phyloP scores from a whole-genome alignment of 2,329 filamentous ascomycete genomes.

The Beauveria varroae region DNA sequence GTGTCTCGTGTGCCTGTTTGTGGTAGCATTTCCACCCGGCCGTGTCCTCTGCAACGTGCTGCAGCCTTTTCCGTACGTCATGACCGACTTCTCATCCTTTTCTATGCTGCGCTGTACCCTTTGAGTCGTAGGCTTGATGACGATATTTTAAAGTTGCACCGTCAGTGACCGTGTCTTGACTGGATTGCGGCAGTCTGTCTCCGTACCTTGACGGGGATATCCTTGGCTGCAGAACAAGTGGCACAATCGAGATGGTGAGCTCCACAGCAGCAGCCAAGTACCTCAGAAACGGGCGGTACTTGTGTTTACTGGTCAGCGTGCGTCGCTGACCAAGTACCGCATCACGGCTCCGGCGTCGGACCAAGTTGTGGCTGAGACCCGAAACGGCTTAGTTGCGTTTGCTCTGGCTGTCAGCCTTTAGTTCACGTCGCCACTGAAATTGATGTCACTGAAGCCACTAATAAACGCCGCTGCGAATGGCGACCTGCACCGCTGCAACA shows the following conservation, averaged over 20 bases:
- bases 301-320: not conserved
- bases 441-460: not conserved
- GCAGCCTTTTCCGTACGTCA: not conserved
- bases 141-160: not conserved
- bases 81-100: too few relatives aligned
- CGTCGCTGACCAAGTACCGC: not conserved
- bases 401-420: not conserved
- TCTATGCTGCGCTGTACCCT: too few relatives aligned
- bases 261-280: not conserved
- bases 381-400: not conserved
- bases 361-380: not conserved
- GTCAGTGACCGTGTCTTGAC: too few relatives aligned
- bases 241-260: conserved; percentile 4
- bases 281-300: not conserved
- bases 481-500: not conserved
- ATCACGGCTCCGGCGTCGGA: not conserved
- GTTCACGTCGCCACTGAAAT: not conserved
- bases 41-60: not conserved
- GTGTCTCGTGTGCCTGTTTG: not conserved
- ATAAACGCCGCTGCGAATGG: not conserved
- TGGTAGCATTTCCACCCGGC: not conserved
- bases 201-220: not conserved
- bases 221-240: not conserved
- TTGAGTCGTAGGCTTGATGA: too few relatives aligned
- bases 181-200: not conserved